phyloP scores from a whole-genome alignment of 108 stramenopile species.

The Schizochytrium sp. region DNA sequence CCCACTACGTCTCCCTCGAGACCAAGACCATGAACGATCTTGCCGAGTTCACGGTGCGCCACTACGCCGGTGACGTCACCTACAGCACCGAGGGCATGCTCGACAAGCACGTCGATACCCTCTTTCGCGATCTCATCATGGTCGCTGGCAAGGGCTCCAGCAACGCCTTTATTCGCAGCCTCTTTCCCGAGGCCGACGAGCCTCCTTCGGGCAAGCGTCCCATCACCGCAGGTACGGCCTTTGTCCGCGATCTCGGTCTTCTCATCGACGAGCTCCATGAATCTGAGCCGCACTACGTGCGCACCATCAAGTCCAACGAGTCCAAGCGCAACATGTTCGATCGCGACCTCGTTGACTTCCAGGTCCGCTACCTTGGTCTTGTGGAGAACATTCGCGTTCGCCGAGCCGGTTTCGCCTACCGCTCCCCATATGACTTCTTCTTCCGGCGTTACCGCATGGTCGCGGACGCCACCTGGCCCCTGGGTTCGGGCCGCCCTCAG shows the following conservation, averaged over 20 bases:
- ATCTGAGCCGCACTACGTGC: slow-evolving; percentile 23
- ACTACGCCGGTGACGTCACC: slow-evolving; percentile 87
- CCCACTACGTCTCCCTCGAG: slow-evolving; percentile 18
- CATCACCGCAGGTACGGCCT: slow-evolving; percentile 36
- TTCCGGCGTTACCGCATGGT: slow-evolving; percentile 16
- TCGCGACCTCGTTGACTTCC: slow-evolving; percentile 25
- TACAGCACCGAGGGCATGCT: slow-evolving; percentile 87
- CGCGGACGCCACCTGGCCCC: background rate
- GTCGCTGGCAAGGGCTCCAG: slow-evolving; percentile 72
- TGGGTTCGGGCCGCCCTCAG: background rate
- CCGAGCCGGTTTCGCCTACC: slow-evolving; percentile 26
- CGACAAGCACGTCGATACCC: slow-evolving; percentile 94
- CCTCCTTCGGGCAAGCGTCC: slow-evolving; percentile 18
- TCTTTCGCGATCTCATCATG: slow-evolving; percentile 73
- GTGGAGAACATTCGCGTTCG: slow-evolving; percentile 33
- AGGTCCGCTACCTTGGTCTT: slow-evolving; percentile 31
- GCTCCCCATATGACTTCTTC: background rate
- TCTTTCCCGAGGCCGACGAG: slow-evolving; percentile 40
- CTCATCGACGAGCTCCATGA: slow-evolving; percentile 18
- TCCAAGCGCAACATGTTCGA: background rate
- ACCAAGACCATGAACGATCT: slow-evolving; percentile 54
- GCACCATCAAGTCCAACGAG: slow-evolving; percentile 30
- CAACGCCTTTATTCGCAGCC: slow-evolving; percentile 61
- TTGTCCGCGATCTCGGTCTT: slow-evolving; percentile 30
- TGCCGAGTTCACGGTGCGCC: slow-evolving; percentile 71